Evolutionary conservation across 441 rosid genomes (phyloP).

Genomic region (Adansonia gregorii): DNA sequence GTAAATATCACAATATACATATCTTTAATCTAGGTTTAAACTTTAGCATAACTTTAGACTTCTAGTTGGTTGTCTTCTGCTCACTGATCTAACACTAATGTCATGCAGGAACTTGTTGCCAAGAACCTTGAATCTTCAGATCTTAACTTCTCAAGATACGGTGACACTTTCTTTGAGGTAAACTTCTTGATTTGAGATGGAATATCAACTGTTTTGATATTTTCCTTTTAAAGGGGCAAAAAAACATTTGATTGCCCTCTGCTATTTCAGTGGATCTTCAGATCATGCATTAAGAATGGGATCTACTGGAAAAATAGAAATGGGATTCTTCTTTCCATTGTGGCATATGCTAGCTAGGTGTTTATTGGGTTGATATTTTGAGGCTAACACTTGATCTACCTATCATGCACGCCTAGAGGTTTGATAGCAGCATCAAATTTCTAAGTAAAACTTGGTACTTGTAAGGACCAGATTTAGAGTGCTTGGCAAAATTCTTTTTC

Average conservation of each 20-base stretch:
- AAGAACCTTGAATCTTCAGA: slow-evolving; percentile 86
- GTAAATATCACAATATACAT: slow-evolving; percentile 37
- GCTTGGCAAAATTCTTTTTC: neutral
- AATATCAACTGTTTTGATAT: slow-evolving; percentile 3
- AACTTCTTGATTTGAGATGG: slow-evolving; percentile 19
- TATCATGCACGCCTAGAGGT: neutral
- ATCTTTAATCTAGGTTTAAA: neutral
- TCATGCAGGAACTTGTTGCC: slow-evolving; percentile 84
- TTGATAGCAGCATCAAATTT: slow-evolving; percentile 1
- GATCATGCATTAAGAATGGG: neutral
- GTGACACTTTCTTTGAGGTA: slow-evolving; percentile 99
- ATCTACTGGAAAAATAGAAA: neutral
- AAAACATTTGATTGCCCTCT: neutral
- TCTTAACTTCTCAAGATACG: slow-evolving; percentile 94
- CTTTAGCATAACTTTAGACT: neutral
- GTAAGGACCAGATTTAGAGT: neutral
- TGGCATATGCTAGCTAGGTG: neutral
- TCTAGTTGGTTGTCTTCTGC: neutral
- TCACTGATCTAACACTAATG: neutral
- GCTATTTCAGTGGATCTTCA: slow-evolving; percentile 12
- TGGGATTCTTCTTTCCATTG: neutral
- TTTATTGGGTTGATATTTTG: slow-evolving; percentile 4
- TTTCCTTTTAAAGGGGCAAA: neutral
- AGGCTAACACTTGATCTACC: neutral
- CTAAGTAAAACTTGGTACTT: neutral